phyloP scores from a whole-genome alignment of 192 early-diverging fungal genomes.

The Linnemannia exigua region DNA sequence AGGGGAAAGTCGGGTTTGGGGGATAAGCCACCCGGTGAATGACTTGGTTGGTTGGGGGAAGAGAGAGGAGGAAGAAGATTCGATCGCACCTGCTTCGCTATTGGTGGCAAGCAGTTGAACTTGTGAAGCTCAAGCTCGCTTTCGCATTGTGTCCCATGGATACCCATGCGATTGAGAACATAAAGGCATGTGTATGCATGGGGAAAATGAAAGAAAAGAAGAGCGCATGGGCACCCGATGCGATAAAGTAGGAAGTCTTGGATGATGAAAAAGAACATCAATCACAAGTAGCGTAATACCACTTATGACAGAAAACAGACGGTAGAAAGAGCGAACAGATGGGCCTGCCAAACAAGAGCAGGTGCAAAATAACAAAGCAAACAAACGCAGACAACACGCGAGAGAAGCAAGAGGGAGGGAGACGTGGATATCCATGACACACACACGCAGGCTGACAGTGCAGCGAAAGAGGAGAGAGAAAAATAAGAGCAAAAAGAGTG shows the following conservation, averaged over 20 bases:
- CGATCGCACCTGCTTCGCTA: neutral
- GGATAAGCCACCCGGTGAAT: slow-evolving; percentile 2
- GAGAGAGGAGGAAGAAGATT: neutral
- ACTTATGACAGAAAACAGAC: neutral
- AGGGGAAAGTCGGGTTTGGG: neutral
- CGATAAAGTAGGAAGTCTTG: too few species aligned
- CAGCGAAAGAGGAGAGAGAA: neutral
- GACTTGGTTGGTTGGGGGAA: neutral
- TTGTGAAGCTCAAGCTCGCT: too few species aligned
- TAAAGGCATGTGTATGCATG: too few species aligned
- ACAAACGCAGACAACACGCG: neutral
- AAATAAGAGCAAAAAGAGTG: slow-evolving; percentile 6
- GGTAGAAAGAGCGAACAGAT: neutral
- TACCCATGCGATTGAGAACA: too few species aligned
- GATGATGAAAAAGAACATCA: too few species aligned
- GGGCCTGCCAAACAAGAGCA: too few species aligned
- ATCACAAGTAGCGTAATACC: neutral
- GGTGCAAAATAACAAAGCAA: neutral
- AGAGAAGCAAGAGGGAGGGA: neutral
- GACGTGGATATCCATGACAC: too few species aligned
- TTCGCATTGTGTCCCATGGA: too few species aligned
- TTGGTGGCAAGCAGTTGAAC: neutral
- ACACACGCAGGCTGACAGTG: neutral
- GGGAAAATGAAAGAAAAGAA: too few species aligned
- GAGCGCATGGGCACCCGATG: too few species aligned